Percentiles rank a stretch among this genome's conserved stretches.
Conservation (phyloP, 306 rosid species). For the Prunus dulcis region DNA sequence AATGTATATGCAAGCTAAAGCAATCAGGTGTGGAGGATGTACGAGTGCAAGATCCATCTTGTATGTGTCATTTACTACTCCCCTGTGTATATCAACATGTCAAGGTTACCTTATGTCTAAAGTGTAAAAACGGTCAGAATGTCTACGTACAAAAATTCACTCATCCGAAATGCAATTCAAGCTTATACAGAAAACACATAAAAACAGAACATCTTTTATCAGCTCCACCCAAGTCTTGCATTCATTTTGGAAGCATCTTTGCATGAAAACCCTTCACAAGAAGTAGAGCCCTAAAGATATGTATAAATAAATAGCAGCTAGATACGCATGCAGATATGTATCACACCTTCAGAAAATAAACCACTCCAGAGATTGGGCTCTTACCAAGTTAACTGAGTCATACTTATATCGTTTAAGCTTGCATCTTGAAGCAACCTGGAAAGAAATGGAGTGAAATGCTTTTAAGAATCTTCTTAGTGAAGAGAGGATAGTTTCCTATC, state of each 20-base stretch:
- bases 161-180: background rate
- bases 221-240: background rate
- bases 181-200: background rate
- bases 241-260: background rate
- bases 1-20: conserved; percentile 89
- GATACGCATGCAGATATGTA: conserved; percentile 1
- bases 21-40: conserved; percentile 91
- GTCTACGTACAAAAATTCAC: background rate
- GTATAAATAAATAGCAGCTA: background rate
- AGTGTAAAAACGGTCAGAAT: background rate
- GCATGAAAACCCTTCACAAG: background rate
- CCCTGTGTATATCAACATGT: conserved; percentile 48
- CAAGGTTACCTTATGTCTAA: conserved; percentile 9
- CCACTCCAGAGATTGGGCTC: conserved; percentile 7
- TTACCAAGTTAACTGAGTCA: conserved; percentile 89
- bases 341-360: background rate
- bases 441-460: conserved; percentile 9
- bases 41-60: conserved; percentile 94
- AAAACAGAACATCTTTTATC: background rate
- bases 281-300: background rate
- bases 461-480: background rate
- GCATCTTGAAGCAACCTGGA: conserved; percentile 92
- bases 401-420: conserved; percentile 58
- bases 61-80: conserved; percentile 88
- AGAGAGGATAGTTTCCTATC: background rate